phyloP scores from a whole-genome alignment of 2,329 filamentous ascomycete genomes.

The Hypoxylon sp. region DNA sequence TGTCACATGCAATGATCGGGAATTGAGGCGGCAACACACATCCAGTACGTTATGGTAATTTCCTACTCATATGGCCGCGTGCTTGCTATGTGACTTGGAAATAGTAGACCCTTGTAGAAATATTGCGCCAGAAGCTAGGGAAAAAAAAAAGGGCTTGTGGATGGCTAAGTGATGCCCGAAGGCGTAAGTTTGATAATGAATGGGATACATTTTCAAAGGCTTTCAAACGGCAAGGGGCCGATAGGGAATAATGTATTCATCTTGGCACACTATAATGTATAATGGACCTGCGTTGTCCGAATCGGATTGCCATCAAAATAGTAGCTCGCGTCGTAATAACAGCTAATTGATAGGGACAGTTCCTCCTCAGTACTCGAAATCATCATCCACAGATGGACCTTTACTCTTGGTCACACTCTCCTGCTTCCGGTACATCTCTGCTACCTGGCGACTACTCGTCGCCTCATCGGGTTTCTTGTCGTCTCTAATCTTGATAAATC shows the following conservation, averaged over 20 bases:
- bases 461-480: conserved; percentile 97
- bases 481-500: conserved; percentile 91
- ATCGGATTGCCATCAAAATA: not conserved
- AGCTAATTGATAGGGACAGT: conserved; percentile 16
- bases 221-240: not conserved
- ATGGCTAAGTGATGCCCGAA: conserved; percentile 5
- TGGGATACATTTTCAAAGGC: not conserved
- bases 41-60: conserved; percentile 9
- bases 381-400: conserved; percentile 90
- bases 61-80: conserved; percentile 17
- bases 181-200: not conserved
- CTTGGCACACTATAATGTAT: conserved; percentile 5
- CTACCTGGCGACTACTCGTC: conserved; percentile 86
- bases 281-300: not conserved
- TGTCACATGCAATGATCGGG: conserved; percentile 28
- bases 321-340: conserved; percentile 15
- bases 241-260: conserved; percentile 1
- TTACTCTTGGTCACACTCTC: conserved; percentile 91
- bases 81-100: conserved; percentile 20
- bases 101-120: conserved; percentile 14
- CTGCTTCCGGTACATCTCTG: conserved; percentile 97
- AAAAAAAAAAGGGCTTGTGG: not conserved
- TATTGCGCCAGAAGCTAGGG: not conserved
- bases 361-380: conserved; percentile 91
- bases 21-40: conserved; percentile 34